phyloP scores from a whole-genome alignment of 257 asterid species.

The Rubia yunnanensis region DNA sequence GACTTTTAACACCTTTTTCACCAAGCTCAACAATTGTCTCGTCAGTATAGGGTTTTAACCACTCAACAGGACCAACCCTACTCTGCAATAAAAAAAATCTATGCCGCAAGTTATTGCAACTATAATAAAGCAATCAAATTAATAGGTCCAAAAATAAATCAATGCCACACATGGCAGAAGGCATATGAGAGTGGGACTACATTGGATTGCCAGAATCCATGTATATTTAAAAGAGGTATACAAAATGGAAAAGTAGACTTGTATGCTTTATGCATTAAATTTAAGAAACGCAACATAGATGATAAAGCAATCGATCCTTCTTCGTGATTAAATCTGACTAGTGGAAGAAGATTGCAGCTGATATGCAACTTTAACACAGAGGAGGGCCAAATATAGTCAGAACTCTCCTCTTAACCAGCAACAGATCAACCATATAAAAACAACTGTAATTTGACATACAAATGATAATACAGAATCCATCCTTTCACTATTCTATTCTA shows the following conservation, averaged over 20 bases:
- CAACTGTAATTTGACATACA: neutral
- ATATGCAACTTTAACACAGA: neutral
- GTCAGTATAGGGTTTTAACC: constrained; percentile 97
- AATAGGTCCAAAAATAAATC: neutral
- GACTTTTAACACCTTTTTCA: constrained; percentile 80
- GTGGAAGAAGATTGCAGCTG: neutral
- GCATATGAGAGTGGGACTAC: too few species aligned
- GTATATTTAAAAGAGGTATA: too few species aligned
- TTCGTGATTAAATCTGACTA: neutral
- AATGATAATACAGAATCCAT: neutral
- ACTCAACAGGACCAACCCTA: constrained; percentile 99
- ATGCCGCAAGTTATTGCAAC: constrained; percentile 5
- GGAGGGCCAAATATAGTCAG: neutral
- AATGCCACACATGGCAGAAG: neutral
- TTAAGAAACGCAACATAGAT: neutral
- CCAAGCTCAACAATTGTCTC: constrained; percentile 94
- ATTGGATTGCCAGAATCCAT: too few species aligned
- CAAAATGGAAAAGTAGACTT: neutral
- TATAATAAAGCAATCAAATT: neutral
- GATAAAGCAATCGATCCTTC: neutral
- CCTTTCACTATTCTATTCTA: neutral
- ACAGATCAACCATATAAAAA: neutral
- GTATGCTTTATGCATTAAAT: neutral
- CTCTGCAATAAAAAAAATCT: constrained; percentile 51
- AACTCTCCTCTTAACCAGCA: neutral